Evolutionary conservation across 2,329 filamentous ascomycete species (phyloP), one percentile per base, ranked within the genome.

Genomic region (Trichoderma afroharzianum): DNA sequence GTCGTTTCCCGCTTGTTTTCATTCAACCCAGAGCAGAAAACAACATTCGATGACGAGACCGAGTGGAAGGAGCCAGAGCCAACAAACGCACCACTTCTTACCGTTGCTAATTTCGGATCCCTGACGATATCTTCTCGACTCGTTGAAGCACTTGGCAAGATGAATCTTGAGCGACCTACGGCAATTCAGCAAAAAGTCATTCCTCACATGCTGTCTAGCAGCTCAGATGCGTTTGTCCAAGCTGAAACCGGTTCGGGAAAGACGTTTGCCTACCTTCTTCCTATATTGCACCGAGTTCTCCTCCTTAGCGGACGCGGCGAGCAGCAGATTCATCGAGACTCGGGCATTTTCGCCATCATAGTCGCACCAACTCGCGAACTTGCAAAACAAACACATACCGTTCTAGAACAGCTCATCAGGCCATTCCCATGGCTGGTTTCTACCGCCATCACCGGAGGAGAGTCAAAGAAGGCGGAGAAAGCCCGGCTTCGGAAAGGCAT

Each of bases 221-320:
- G 97, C 76, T 91, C 89, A 59, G 96, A 99, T 83, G 95, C 95
- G 2, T 99, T 99, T 77, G 92, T 99, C 39, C 96, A 98, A 80
- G 97, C 96, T 3, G 92, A 99, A 83, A 99, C 96, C 0, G 96
- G 96, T 76, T 99, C 96, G 0, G 96, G 96, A 82, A 99, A 99
- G 83, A 99, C 96, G 0, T 83, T 99, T 72, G 93, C 96, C n/a
- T 99, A 99, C 80, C 86, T 99, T 5, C 84, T 99, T 7, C 96
- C 96, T 1, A 92, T 99, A 61, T 90, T 99, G 26, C 93, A 99
- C 79, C 88, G 94, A 28, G 92, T 99, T 24, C 89, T 97, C 81
- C 87, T 90, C 15, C 86, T 98, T 33, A 91, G 93, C 85, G 75
- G 88, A 80, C 78, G 84, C 74, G 80, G 85, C 64, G 83, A 87